phyloP scores from a whole-genome alignment of 1,284 basidiomycete genomes.

The Bjerkandera adusta region DNA sequence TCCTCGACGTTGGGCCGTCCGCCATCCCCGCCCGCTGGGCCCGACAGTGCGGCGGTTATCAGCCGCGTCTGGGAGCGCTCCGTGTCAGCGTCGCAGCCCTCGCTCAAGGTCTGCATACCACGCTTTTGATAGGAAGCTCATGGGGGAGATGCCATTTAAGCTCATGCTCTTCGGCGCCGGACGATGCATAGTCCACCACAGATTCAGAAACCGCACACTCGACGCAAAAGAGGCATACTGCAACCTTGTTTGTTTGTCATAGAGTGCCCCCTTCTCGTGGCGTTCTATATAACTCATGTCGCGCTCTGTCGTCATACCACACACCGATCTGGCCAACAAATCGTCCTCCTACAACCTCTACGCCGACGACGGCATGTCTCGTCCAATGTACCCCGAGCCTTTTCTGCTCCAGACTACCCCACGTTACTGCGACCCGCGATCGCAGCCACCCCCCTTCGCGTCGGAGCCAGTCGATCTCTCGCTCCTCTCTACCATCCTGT shows the following conservation, averaged over 20 bases:
- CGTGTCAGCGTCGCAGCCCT: conserved; percentile 8
- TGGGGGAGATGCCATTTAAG: conserved; percentile 14
- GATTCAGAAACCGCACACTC: conserved; percentile 1
- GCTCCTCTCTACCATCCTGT: conserved; percentile 28
- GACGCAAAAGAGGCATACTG: neutral
- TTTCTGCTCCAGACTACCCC: conserved; percentile 1
- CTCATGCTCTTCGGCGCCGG: conserved; percentile 6
- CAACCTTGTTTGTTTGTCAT: conserved; percentile 18
- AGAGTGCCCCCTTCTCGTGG: neutral
- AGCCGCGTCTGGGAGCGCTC: conserved; percentile 12
- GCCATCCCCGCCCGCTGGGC: too few species aligned
- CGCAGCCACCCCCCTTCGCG: neutral
- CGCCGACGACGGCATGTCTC: conserved; percentile 20
- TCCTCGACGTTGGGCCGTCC: too few species aligned
- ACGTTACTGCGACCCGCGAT: conserved; percentile 12
- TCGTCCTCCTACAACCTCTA: neutral
- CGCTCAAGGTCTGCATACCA: conserved; percentile 2
- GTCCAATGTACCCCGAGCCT: conserved; percentile 9
- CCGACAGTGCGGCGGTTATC: too few species aligned
- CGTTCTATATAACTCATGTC: conserved; percentile 4
- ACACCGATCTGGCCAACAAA: neutral
- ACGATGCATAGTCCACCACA: neutral
- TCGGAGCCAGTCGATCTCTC: conserved; percentile 24
- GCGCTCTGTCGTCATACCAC: neutral
- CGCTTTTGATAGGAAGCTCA: neutral